Percentiles rank a stretch among this genome's conserved stretches.
These are phyloP conservation scores for Tetrahymena malaccensis DNA, from an alignment of 73 alveolate genomes.

Conservation along the genomic window DNA sequence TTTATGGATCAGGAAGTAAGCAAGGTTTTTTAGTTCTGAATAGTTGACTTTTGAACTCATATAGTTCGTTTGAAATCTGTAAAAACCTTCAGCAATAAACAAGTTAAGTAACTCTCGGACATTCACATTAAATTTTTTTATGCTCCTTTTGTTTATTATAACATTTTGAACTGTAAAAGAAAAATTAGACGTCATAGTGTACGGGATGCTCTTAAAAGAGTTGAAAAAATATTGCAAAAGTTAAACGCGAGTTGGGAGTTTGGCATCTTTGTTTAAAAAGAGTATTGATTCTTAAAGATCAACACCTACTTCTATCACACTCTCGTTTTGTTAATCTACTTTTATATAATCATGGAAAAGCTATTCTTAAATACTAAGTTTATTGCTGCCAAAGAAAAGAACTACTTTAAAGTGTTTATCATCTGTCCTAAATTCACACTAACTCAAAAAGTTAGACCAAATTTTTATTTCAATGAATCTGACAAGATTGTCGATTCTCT, in stretches of 20 bases:
- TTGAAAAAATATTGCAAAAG: background rate
- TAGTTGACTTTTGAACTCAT: constrained; percentile 35
- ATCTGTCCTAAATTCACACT: background rate
- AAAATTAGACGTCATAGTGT: background rate
- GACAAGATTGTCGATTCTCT: background rate
- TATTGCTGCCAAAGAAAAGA: background rate
- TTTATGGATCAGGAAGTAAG: background rate
- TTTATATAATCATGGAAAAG: background rate
- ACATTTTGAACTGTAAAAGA: background rate
- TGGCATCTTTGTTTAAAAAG: background rate
- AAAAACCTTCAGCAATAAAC: constrained; percentile 40
- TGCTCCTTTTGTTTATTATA: background rate
- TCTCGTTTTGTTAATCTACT: background rate
- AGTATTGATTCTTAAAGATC: background rate
- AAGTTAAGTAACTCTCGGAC: constrained; percentile 25
- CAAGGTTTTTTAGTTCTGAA: constrained; percentile 3
- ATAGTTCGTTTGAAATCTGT: constrained; percentile 28
- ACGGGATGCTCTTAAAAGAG: background rate
- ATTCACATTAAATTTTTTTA: background rate
- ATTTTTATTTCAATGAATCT: background rate
- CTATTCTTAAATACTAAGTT: background rate
- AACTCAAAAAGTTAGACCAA: background rate
- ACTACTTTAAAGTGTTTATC: background rate
- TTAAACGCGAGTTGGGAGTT: background rate
- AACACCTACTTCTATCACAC: background rate